These are phyloP conservation scores for Apium graveolens DNA, from an alignment of 129 eudicot species.

Conservation along the genomic window DNA sequence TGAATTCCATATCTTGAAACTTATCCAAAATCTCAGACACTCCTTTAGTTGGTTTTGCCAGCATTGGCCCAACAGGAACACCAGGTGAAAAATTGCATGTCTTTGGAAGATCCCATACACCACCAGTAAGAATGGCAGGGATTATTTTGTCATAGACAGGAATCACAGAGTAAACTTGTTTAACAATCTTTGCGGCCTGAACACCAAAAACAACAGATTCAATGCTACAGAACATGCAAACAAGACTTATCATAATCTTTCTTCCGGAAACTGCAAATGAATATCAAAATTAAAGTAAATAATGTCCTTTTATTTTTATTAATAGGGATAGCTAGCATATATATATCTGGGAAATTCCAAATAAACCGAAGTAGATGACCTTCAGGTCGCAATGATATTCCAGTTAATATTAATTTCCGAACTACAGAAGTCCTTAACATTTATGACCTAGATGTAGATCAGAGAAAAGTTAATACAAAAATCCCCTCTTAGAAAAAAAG, in stretches of 20 bases:
- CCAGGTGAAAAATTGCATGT: constrained; percentile 79
- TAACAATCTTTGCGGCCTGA: constrained; percentile 84
- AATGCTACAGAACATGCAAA: constrained; percentile 4
- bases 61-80: constrained; percentile 95
- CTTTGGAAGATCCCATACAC: constrained; percentile 78
- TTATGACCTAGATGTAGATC: neutral
- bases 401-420: neutral
- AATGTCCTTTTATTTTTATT: too few relatives aligned
- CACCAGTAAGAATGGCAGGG: constrained; percentile 72
- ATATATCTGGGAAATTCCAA: neutral
- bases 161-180: constrained; percentile 88
- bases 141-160: constrained; percentile 86
- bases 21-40: constrained; percentile 90
- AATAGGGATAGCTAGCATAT: neutral
- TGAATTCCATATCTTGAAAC: constrained; percentile 86
- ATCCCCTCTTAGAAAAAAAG: neutral
- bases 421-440: neutral
- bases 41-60: constrained; percentile 96
- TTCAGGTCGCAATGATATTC: neutral
- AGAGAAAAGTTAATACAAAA: neutral
- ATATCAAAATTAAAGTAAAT: too few relatives aligned
- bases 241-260: neutral
- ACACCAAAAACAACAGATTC: neutral
- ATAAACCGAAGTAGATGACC: neutral
- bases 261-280: neutral